A percentile compares a stretch with the other conserved stretches of the same genome.
These are phyloP conservation scores for Bertia moriformis DNA, from an alignment of 2,329 filamentous ascomycete species.

Conservation along the genomic window DNA sequence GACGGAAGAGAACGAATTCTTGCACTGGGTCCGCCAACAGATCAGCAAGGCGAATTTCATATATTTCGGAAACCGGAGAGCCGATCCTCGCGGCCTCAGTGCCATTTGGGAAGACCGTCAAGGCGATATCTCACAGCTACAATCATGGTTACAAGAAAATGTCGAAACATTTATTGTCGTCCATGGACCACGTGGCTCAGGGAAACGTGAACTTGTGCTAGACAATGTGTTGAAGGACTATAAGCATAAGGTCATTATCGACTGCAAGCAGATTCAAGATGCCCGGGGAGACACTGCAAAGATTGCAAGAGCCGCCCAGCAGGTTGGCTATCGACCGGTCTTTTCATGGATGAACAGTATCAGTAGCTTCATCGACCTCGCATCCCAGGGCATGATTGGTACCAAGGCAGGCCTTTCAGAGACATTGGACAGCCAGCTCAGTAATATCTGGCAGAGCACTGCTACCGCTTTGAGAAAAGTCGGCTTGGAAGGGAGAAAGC, in stretches of 20 bases:
- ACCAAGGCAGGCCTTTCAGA: conserved; percentile 28
- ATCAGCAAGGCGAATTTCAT: not conserved
- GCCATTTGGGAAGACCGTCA: conserved; percentile 1
- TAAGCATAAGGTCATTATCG: conserved; percentile 47
- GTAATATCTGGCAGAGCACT: conserved; percentile 37
- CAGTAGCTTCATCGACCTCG: conserved; percentile 51
- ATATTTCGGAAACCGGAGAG: not conserved
- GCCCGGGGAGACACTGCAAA: conserved; percentile 49
- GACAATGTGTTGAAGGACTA: conserved; percentile 44
- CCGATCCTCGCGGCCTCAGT: not conserved
- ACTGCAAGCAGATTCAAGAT: conserved; percentile 58
- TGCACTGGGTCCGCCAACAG: not conserved
- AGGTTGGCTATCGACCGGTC: conserved; percentile 52
- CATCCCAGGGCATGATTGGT: conserved; percentile 43
- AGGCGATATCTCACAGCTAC: not conserved
- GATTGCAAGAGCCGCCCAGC: conserved; percentile 43
- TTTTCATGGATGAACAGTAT: conserved; percentile 62
- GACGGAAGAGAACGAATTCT: not conserved
- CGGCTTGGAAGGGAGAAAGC: conserved; percentile 29
- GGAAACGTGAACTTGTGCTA: conserved; percentile 48
- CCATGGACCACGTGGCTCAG: conserved; percentile 53
- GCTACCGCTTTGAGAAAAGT: conserved; percentile 31
- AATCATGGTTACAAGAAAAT: not conserved
- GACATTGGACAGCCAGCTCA: conserved; percentile 36
- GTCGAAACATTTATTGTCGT: conserved; percentile 26